These are phyloP conservation scores for Hypomyces perniciosus DNA, from an alignment of 2,329 filamentous ascomycete genomes.

Conservation along the genomic window DNA sequence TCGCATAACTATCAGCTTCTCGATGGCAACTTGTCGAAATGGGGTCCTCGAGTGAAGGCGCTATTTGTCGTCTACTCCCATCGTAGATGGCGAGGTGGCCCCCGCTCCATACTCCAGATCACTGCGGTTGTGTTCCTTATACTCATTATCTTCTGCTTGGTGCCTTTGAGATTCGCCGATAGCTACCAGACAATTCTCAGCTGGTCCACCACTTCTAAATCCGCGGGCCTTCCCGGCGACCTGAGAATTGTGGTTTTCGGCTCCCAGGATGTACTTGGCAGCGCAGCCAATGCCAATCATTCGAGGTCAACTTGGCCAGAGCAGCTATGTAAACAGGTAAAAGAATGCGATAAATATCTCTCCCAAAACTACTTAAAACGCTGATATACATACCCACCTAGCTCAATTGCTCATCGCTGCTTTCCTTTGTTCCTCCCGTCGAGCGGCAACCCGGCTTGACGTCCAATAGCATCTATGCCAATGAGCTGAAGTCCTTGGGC, in stretches of 20 bases:
- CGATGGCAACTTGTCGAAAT: conserved; percentile 18
- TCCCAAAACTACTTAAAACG: neutral
- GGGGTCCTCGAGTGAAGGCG: conserved; percentile 20
- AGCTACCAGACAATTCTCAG: conserved; percentile 21
- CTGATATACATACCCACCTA: conserved; percentile 17
- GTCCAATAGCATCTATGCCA: conserved; percentile 49
- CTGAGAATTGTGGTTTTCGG: conserved; percentile 49
- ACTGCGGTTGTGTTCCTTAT: conserved; percentile 21
- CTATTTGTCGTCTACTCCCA: conserved; percentile 36
- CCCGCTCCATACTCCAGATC: conserved; percentile 25
- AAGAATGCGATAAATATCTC: conserved; percentile 4
- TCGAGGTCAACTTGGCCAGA: conserved; percentile 39
- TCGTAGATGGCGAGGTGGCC: conserved; percentile 33
- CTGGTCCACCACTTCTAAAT: conserved; percentile 17
- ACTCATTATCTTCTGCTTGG: conserved; percentile 24
- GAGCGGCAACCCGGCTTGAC: conserved; percentile 44
- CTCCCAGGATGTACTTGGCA: conserved; percentile 40
- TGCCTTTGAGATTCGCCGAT: conserved; percentile 15
- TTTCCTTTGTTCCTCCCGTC: conserved; percentile 39
- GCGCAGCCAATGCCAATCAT: conserved; percentile 24
- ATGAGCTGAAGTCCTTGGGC: conserved; percentile 31
- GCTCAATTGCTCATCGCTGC: conserved; percentile 40
- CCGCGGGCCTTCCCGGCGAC: conserved; percentile 22
- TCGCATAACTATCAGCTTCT: conserved; percentile 16
- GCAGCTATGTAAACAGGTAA: conserved; percentile 42